Conservation (phyloP, 1,139 yeast species). For the Hyphopichia fennica region DNA sequence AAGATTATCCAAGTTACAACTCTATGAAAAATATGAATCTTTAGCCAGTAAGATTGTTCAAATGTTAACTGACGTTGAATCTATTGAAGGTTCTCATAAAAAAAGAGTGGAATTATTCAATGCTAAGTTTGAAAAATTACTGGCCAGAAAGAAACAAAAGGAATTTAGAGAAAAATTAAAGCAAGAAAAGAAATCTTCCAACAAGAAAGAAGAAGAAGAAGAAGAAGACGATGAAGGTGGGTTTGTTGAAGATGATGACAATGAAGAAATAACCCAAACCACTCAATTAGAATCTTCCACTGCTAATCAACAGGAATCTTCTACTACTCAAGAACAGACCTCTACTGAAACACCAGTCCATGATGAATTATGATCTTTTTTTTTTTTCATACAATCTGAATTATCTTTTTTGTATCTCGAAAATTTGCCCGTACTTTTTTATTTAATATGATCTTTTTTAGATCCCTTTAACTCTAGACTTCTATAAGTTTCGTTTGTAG, state of each 20-base stretch:
- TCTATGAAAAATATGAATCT: constrained; percentile 34
- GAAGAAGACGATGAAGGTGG: constrained; percentile 16
- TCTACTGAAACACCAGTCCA: constrained; percentile 1
- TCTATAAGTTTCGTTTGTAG: too few species aligned
- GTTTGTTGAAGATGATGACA: constrained; percentile 12
- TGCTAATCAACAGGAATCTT: not conserved
- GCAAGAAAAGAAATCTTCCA: constrained; percentile 18
- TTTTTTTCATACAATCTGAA: too few species aligned
- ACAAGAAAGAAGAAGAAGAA: constrained; percentile 19
- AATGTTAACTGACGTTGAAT: constrained; percentile 31
- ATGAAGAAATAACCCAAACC: constrained; percentile 8
- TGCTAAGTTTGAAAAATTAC: constrained; percentile 31
- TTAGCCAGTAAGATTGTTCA: constrained; percentile 34
- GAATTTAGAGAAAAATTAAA: constrained; percentile 36
- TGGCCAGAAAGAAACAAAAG: constrained; percentile 35
- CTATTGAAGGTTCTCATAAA: constrained; percentile 39
- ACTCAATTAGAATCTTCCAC: constrained; percentile 1
- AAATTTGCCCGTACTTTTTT: too few species aligned
- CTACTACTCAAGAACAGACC: not conserved
- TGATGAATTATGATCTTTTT: constrained; percentile 4
- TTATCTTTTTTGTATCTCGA: too few species aligned
- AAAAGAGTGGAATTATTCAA: constrained; percentile 40
- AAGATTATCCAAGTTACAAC: constrained; percentile 26
- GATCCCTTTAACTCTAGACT: too few species aligned
- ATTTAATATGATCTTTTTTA: too few species aligned